Conservation (phyloP, 768 basidiomycete genomes). For the Fibroporia radiculosa region DNA sequence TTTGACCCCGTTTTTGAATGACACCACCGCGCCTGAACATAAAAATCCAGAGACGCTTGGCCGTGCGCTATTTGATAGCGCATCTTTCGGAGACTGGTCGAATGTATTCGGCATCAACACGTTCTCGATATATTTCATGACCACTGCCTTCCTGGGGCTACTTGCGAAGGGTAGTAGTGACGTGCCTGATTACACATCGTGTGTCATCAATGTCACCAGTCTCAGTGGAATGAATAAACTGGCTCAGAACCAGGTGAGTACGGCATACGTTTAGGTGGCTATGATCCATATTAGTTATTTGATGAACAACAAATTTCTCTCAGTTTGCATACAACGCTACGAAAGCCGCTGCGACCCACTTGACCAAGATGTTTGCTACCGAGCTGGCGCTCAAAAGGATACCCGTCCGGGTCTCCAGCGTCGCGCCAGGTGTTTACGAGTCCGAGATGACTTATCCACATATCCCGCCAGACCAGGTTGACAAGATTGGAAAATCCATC, state of each 20-base stretch:
- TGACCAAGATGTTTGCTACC: slow-evolving; percentile 69
- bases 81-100: slow-evolving; percentile 58
- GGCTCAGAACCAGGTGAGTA: slow-evolving; percentile 62
- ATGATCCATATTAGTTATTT: neutral
- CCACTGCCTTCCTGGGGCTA: slow-evolving; percentile 68
- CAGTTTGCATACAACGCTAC: slow-evolving; percentile 80
- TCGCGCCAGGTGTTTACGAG: slow-evolving; percentile 70
- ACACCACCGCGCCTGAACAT: slow-evolving; percentile 48
- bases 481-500: slow-evolving; percentile 52
- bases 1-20: slow-evolving; percentile 44
- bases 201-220: slow-evolving; percentile 71
- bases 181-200: slow-evolving; percentile 49
- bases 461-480: slow-evolving; percentile 38
- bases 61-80: slow-evolving; percentile 61
- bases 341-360: slow-evolving; percentile 69
- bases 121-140: slow-evolving; percentile 69
- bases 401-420: slow-evolving; percentile 60
- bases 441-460: slow-evolving; percentile 62
- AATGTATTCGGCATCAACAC: slow-evolving; percentile 60
- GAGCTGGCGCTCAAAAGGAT: slow-evolving; percentile 65
- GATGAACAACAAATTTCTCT: neutral
- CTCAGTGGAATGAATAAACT: slow-evolving; percentile 66
- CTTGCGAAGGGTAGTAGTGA: slow-evolving; percentile 67
- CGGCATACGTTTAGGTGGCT: neutral
- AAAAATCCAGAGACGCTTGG: slow-evolving; percentile 61